Evolutionary conservation across 2,329 filamentous ascomycete genomes (phyloP), one percentile per base, ranked within the genome.

Genomic region (Colletotrichum chrysophilum): DNA sequence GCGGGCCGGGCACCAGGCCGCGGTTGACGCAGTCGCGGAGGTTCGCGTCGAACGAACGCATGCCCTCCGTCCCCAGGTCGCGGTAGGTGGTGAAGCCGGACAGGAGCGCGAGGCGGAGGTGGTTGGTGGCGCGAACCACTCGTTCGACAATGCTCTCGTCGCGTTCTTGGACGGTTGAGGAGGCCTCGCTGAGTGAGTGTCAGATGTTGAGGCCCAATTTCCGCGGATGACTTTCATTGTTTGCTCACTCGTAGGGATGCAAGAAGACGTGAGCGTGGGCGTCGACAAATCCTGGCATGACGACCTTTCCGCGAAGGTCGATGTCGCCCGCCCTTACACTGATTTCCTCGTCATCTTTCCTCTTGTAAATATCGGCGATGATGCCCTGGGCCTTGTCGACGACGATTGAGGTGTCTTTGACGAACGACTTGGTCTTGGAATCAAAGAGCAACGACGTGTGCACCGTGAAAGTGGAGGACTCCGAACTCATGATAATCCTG

Each of bases 21-120:
- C 89, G 87, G 76, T 89, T 89, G 78, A 91, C 86, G 38, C 87
- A 86, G 79, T 91, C 88, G 12, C 90, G 85, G 5, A 91, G 80
- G 70, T 86, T 86, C 52, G 86, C 86, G 79, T 91, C 90, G 32
- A 86, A 86, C 48, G 87, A 86, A 32, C 85, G 83, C 75, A 91
- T 84, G 1, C 86, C 86, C 78, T 91, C 89, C 4, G 88, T 89
- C 16, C 89, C 89, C 1, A 91, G 84, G 79, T 91, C 90, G 58
- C 90, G 85, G 80, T 91, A 91, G 3, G 89, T 91, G 0, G 90
- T 93, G 83, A 89, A 92, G 8, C 91, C 91, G 0, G 90, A 89
- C 24, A 89, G 81, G 12, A 93, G 83, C 2, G 89, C 90, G 1
- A 85, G 84, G 60, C 87, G 88, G 75, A 86, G 86, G 76, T 91